These are phyloP conservation scores for Musa balbisiana DNA, from an alignment of 202 grass and related monocot species.

Conservation along the genomic window DNA sequence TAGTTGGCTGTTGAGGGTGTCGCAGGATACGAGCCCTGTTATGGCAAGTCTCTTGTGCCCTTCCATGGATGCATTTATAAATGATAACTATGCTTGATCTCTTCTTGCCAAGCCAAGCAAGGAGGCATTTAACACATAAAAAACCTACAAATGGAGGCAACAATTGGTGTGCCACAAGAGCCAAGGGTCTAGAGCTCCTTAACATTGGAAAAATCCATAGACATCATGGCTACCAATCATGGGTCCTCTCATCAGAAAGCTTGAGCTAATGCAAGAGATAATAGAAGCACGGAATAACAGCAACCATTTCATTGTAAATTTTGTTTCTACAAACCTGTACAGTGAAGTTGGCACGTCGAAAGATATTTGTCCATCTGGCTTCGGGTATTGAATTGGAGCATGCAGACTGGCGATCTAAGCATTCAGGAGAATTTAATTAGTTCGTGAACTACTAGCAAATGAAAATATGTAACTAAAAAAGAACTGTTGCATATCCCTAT, in stretches of 20 bases:
- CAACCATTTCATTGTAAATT: not conserved
- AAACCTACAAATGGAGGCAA: not conserved
- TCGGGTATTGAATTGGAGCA: conserved; percentile 57
- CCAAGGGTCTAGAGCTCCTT: too few relatives aligned
- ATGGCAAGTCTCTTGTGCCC: too few relatives aligned
- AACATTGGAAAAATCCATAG: too few relatives aligned
- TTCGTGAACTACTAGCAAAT: not conserved
- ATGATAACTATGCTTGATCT: not conserved
- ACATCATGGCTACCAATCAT: too few relatives aligned
- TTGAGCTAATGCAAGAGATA: too few relatives aligned
- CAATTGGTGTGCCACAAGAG: not conserved
- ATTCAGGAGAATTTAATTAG: not conserved
- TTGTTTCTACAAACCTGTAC: conserved; percentile 46
- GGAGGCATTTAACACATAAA: not conserved
- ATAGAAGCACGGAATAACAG: too few relatives aligned
- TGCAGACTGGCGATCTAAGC: conserved; percentile 50
- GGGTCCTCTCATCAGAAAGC: too few relatives aligned
- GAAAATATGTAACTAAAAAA: not conserved
- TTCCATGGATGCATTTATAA: not conserved
- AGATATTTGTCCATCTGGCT: conserved; percentile 69
- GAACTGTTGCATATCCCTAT: not conserved
- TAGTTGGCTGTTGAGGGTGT: too few relatives aligned
- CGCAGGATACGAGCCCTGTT: too few relatives aligned
- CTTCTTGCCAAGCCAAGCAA: not conserved
- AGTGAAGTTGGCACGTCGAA: conserved; percentile 87